Base-by-base conservation (phyloP, 768 basidiomycete species). In the Mycena belliarum region DNA sequence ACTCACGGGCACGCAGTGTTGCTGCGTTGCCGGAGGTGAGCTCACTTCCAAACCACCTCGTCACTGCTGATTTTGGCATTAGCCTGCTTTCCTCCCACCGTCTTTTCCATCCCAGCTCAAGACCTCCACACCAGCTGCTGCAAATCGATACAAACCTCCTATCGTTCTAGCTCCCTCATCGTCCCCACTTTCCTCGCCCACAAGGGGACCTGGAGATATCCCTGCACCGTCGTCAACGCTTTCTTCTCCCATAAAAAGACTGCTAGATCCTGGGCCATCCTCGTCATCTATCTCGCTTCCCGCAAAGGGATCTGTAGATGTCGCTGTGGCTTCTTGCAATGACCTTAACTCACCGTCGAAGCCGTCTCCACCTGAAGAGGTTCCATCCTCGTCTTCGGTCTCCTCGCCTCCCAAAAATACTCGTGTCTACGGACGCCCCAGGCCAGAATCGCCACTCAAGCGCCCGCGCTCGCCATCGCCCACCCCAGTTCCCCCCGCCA, bases 81-180 rank as follows among this genome's bases (percentile, higher is more conserved):
- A 60, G 82, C 24, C 25, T 10, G 70, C 72, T n/a, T 82, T 78
- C 56, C 68, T 81, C 20, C 82, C 82, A 1, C 83, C 83, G 4
- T 85, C 84, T 8, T 85, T 85, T 62, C 79, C 81, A 28, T 72
- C 78, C 12, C 72, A 82, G 55, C 66, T 86, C 21, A 65, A 70
- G 29, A 84, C 82, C 25, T 86, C 84, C 2, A 86, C 84, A 6
- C 84, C 84, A 14, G 60, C 65, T 45, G 50, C 63, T 44, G 38
- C 48, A 11, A 37, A 29, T 15, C 74, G 73, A 24, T 67, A 66
- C n/a, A 82, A 82, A 66, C 80, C 81, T 32, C 72, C 77, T 3
- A 81, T 83, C 32, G 63, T 32, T 32, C 12, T 32, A 12, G 29
- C 12, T 32, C 65, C 72, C 20, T 47, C 57, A 12, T 49, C 51